Evolutionary conservation across 177 flowering plant genomes (phyloP).

Genomic region (Vitis hybrid): DNA sequence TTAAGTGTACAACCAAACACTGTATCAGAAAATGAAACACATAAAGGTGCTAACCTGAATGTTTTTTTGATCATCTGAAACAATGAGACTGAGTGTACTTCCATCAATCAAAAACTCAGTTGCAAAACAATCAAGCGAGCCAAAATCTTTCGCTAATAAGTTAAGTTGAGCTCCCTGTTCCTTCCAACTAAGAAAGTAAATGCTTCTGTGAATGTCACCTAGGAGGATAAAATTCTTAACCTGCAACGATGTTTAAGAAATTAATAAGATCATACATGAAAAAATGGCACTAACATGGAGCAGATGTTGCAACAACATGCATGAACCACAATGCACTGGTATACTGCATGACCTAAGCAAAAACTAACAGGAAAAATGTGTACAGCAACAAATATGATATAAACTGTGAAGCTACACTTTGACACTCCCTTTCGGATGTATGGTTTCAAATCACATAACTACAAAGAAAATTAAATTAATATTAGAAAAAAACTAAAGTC

Average conservation of each 20-base stretch:
- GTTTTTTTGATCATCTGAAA: constrained; percentile 92
- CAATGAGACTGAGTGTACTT: constrained; percentile 80
- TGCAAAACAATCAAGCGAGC: constrained; percentile 87
- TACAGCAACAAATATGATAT: neutral
- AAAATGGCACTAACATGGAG: neutral
- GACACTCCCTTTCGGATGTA: no score
- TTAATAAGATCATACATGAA: no score
- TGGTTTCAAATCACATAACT: neutral
- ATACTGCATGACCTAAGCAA: neutral
- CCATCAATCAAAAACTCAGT: constrained; percentile 98
- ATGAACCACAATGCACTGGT: neutral
- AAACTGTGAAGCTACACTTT: no score
- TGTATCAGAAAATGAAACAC: neutral
- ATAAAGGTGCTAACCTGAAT: constrained; percentile 63
- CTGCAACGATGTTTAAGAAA: constrained; percentile 32
- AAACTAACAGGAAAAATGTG: neutral
- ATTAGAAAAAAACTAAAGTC: neutral
- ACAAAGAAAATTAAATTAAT: neutral
- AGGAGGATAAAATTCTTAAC: constrained; percentile 93
- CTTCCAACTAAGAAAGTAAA: constrained; percentile 95
- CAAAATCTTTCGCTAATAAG: constrained; percentile 92
- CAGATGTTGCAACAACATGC: neutral
- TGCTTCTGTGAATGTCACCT: constrained; percentile 95
- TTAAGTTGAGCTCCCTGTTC: constrained; percentile 93
- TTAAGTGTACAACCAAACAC: neutral